These are phyloP conservation scores for Quercus engelmannii DNA, from an alignment of 306 rosid species.

Conservation along the genomic window DNA sequence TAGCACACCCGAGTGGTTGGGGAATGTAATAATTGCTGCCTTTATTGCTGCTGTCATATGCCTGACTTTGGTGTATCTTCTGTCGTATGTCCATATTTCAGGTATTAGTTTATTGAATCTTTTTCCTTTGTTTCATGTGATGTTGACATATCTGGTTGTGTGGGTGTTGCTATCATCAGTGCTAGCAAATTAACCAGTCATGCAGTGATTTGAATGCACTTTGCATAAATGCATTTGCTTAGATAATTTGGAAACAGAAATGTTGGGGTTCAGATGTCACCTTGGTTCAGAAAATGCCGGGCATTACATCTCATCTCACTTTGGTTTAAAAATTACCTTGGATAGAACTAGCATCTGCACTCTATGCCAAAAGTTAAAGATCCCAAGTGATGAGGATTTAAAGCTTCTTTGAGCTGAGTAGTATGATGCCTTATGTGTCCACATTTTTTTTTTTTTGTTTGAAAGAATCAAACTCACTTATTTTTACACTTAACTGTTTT, in stretches of 20 bases:
- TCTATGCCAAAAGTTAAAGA: neutral
- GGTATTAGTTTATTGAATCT: conserved; percentile 43
- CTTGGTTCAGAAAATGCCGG: neutral
- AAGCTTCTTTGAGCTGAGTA: neutral
- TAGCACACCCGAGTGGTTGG: conserved; percentile 86
- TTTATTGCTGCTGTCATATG: conserved; percentile 54
- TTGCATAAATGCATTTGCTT: neutral
- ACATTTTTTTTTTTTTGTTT: neutral
- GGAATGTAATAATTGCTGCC: conserved; percentile 56
- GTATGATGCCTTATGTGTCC: neutral
- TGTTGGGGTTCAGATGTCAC: neutral
- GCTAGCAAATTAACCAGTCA: neutral
- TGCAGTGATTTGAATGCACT: neutral
- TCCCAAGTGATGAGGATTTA: neutral
- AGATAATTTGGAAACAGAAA: neutral
- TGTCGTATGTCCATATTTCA: conserved; percentile 90
- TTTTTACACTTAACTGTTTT: neutral
- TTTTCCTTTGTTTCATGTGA: neutral
- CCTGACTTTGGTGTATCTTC: conserved; percentile 84
- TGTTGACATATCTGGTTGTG: conserved; percentile 3
- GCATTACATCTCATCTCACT: neutral
- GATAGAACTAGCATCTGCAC: neutral
- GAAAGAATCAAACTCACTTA: neutral
- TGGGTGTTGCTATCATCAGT: neutral
- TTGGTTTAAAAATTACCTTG: neutral